These are phyloP conservation scores for Datisca glomerata DNA, from an alignment of 306 rosid species.

Conservation along the genomic window DNA sequence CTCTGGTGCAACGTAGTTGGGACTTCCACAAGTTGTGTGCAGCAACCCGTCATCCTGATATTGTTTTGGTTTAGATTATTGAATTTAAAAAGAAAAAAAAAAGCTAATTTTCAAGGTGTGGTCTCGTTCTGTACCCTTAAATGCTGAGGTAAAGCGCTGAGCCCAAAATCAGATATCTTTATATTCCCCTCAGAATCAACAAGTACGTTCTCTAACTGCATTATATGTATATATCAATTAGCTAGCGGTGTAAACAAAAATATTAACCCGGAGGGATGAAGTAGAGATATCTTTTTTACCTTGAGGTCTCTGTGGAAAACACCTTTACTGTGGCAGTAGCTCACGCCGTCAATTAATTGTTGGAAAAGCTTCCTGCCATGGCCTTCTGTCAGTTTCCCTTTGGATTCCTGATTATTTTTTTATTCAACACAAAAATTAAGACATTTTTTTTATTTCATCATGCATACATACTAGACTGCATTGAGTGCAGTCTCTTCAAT, in stretches of 20 bases:
- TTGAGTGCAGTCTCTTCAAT: not conserved
- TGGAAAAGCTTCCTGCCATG: slow-evolving; percentile 72
- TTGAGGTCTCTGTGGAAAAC: slow-evolving; percentile 94
- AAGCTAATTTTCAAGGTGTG: not conserved
- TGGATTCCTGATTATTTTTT: slow-evolving; percentile 48
- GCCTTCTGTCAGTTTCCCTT: slow-evolving; percentile 48
- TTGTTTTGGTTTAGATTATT: not conserved
- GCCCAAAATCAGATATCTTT: slow-evolving; percentile 92
- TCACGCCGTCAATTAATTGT: slow-evolving; percentile 80
- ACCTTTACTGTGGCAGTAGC: slow-evolving; percentile 78
- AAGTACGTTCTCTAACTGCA: slow-evolving; percentile 89
- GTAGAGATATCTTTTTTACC: slow-evolving; percentile 23
- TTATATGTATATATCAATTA: not conserved
- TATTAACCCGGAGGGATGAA: not conserved
- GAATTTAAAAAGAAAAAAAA: not conserved
- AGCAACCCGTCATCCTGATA: slow-evolving; percentile 77
- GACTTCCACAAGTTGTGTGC: slow-evolving; percentile 99
- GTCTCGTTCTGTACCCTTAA: slow-evolving; percentile 32
- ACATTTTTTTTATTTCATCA: not conserved
- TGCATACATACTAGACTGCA: not conserved
- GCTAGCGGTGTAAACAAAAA: not conserved
- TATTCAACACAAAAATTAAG: not conserved
- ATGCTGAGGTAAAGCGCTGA: slow-evolving; percentile 87
- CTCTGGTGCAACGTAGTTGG: slow-evolving; percentile 98
- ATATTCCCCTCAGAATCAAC: slow-evolving; percentile 72